Conservation (phyloP, 495 filamentous ascomycete genomes). For the Pseudoneurospora amorphoporcata region DNA sequence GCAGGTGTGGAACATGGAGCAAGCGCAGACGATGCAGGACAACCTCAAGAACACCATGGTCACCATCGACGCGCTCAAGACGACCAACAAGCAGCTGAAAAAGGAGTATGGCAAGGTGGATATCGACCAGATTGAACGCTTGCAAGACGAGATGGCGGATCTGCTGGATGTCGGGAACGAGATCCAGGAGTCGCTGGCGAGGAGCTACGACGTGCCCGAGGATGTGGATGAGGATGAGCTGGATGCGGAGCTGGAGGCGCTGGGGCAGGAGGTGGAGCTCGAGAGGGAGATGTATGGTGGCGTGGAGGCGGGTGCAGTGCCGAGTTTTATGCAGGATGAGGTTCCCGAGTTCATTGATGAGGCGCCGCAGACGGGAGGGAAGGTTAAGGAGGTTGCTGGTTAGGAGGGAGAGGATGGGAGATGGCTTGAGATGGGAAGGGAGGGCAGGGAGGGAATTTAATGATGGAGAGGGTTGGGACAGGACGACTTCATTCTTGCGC, state of each 20-base stretch:
- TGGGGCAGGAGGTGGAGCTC: conserved; percentile 83
- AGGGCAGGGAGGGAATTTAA: too few species aligned
- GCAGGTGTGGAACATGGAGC: conserved; percentile 99
- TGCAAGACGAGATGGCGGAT: conserved; percentile 99
- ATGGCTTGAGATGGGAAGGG: too few species aligned
- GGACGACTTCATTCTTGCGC: too few species aligned
- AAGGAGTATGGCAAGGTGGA: conserved; percentile 97
- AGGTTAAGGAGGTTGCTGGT: conserved; percentile 74
- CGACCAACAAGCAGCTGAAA: conserved; percentile 81
- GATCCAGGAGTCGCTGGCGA: conserved; percentile 90
- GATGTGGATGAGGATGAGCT: conserved; percentile 97
- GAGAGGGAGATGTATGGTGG: conserved; percentile 44
- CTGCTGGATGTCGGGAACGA: conserved; percentile 96
- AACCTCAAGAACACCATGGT: conserved; percentile 99
- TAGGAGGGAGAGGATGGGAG: not conserved
- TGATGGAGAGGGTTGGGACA: too few species aligned
- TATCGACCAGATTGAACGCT: conserved; percentile 91
- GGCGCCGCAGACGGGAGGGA: conserved; percentile 50
- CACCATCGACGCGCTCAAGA: conserved; percentile 94
- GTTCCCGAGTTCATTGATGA: conserved; percentile 77
- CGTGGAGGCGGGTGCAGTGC: conserved; percentile 45
- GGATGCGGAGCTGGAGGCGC: conserved; percentile 90
- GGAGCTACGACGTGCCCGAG: conserved; percentile 92
- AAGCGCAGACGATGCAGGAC: conserved; percentile 97
- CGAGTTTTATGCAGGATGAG: conserved; percentile 80